Percentiles rank a stretch among this genome's conserved stretches.
phyloP scores from a whole-genome alignment of 2,329 filamentous ascomycete species.

The Truncatella angustata region DNA sequence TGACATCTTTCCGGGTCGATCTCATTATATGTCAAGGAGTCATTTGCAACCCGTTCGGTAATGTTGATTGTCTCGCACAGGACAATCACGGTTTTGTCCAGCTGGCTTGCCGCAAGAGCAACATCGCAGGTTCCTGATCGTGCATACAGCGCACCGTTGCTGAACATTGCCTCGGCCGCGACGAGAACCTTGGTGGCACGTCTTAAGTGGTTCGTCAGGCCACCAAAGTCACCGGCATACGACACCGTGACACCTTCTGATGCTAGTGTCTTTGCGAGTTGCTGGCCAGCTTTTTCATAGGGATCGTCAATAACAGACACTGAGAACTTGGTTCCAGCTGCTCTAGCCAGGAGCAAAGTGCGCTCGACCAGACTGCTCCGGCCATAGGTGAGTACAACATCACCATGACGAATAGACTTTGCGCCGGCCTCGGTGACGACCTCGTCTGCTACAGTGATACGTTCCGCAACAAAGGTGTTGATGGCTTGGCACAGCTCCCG shows the following conservation, averaged over 20 bases:
- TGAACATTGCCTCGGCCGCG: slow-evolving; percentile 92
- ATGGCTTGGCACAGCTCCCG: slow-evolving; percentile 74
- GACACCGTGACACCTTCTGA: slow-evolving; percentile 71
- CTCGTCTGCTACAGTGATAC: slow-evolving; percentile 81
- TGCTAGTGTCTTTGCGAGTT: slow-evolving; percentile 66
- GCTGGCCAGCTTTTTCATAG: slow-evolving; percentile 49
- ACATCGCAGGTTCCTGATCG: slow-evolving; percentile 84
- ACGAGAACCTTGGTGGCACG: slow-evolving; percentile 70
- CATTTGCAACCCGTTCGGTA: slow-evolving; percentile 77
- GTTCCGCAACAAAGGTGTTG: slow-evolving; percentile 86
- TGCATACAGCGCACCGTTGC: slow-evolving; percentile 87
- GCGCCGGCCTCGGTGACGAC: slow-evolving; percentile 78
- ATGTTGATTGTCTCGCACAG: slow-evolving; percentile 97
- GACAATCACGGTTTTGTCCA: slow-evolving; percentile 78
- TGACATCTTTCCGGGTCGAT: slow-evolving; percentile 72
- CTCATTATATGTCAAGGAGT: slow-evolving; percentile 93
- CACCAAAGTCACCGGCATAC: slow-evolving; percentile 76
- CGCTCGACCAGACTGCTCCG: slow-evolving; percentile 84
- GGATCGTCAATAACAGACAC: slow-evolving; percentile 81
- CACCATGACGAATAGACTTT: slow-evolving; percentile 72
- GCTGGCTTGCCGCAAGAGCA: slow-evolving; percentile 75
- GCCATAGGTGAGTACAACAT: slow-evolving; percentile 83
- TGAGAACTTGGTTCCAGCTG: slow-evolving; percentile 70
- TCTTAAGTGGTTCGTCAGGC: slow-evolving; percentile 70
- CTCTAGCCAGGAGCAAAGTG: slow-evolving; percentile 71